phyloP scores from a whole-genome alignment of 1,139 yeast species.

The Pichia inconspicua region DNA sequence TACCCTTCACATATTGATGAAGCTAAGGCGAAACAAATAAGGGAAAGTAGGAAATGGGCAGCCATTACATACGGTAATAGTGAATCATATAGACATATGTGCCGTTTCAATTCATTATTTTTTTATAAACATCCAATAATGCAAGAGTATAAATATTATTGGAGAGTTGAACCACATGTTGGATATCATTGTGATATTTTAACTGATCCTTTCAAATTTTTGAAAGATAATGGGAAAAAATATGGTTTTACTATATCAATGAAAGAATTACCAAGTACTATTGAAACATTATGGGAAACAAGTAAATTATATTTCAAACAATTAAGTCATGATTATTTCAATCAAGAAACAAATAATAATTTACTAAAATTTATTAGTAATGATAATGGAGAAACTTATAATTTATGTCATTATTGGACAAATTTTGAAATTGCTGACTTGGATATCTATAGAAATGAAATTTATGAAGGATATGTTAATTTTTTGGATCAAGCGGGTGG shows the following conservation, averaged over 20 bases:
- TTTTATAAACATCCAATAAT: conserved; percentile 37
- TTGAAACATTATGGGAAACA: conserved; percentile 40
- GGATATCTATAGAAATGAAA: conserved; percentile 43
- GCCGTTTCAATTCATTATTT: conserved; percentile 50
- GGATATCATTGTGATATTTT: conserved; percentile 46
- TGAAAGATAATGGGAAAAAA: conserved; percentile 41
- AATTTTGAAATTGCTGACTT: conserved; percentile 52
- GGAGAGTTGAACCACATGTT: conserved; percentile 58
- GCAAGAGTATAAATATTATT: conserved; percentile 35
- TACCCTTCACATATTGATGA: conserved; percentile 61
- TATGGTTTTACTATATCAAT: conserved; percentile 52
- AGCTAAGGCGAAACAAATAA: conserved; percentile 43
- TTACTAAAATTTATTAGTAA: conserved; percentile 45
- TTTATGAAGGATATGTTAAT: conserved; percentile 43
- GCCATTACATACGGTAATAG: conserved; percentile 46
- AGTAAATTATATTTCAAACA: conserved; percentile 40
- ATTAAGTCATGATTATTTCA: conserved; percentile 13
- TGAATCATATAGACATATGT: conserved; percentile 57
- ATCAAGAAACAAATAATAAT: conserved; percentile 34
- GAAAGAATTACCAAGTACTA: conserved; percentile 44
- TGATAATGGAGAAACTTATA: conserved; percentile 42
- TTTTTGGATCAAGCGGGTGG: conserved; percentile 49
- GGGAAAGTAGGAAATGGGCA: conserved; percentile 38
- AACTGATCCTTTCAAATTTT: conserved; percentile 44
- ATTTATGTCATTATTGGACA: conserved; percentile 58